Conservation (phyloP, 164 flowering plant species). For the Chloranthus sessilifolius region DNA sequence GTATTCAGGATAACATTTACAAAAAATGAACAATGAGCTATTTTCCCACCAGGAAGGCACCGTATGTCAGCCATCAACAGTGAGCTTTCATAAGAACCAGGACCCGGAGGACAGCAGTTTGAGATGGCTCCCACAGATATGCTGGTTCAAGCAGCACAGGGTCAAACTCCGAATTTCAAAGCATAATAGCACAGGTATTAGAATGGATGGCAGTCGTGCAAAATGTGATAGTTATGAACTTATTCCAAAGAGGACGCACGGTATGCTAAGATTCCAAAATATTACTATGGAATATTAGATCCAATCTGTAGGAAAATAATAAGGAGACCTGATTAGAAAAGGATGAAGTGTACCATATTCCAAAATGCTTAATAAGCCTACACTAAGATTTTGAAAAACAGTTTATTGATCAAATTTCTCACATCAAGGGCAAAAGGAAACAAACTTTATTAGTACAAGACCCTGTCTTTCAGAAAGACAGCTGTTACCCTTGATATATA, state of each 20-base stretch:
- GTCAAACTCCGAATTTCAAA: constrained; percentile 8
- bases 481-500: too few relatives aligned
- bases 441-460: too few relatives aligned
- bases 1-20: constrained; percentile 3
- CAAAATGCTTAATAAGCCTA: too few relatives aligned
- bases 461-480: too few relatives aligned
- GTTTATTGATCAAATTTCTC: too few relatives aligned
- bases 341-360: too few relatives aligned
- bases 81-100: constrained; percentile 37
- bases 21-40: constrained; percentile 6
- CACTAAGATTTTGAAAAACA: too few relatives aligned
- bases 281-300: background rate
- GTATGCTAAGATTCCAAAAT: background rate
- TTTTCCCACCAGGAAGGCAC: constrained; percentile 80
- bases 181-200: background rate
- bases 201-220: constrained; percentile 2
- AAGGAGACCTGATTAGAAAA: background rate
- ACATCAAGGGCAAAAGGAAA: too few relatives aligned
- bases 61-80: constrained; percentile 91
- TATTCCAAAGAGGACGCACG: too few relatives aligned
- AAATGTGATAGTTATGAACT: background rate
- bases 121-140: constrained; percentile 71
- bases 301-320: background rate
- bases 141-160: constrained; percentile 42
- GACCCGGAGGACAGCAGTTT: constrained; percentile 59